These are phyloP conservation scores for Podospora tetraspora DNA, from an alignment of 495 filamentous ascomycete species.

Conservation along the genomic window DNA sequence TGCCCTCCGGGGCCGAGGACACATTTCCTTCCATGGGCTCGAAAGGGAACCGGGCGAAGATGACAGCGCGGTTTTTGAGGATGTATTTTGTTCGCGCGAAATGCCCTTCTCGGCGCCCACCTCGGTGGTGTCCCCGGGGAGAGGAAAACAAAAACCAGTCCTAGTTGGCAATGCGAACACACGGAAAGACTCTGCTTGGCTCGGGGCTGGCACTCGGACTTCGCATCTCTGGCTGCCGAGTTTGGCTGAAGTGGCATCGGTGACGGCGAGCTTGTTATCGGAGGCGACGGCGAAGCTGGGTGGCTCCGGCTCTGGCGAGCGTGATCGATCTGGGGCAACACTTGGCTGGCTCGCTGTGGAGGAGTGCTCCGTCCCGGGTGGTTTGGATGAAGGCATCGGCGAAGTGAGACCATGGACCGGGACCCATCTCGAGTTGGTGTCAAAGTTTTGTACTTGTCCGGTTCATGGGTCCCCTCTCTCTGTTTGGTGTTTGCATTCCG, in stretches of 20 bases:
- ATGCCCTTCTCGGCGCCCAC: conserved; percentile 50
- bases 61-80: conserved; percentile 71
- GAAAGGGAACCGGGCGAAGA: conserved; percentile 42
- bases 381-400: conserved; percentile 14
- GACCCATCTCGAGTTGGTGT: conserved; percentile 95
- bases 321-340: conserved; percentile 8
- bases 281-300: conserved; percentile 12
- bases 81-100: conserved; percentile 72
- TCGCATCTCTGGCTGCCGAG: conserved; percentile 34
- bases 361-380: conserved; percentile 13
- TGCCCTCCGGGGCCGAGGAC: conserved; percentile 26
- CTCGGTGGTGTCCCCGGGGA: conserved; percentile 35
- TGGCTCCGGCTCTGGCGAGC: conserved; percentile 12
- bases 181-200: conserved; percentile 53
- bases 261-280: conserved; percentile 28
- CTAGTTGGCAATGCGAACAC: conserved; percentile 69
- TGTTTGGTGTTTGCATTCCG: conserved; percentile 14
- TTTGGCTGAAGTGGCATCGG: conserved; percentile 34
- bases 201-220: conserved; percentile 32
- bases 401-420: conserved; percentile 35
- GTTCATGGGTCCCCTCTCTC: conserved; percentile 21
- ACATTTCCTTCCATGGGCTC: conserved; percentile 34
- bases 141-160: conserved; percentile 92
- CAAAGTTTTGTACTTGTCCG: conserved; percentile 93
- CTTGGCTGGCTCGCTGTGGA: conserved; percentile 17